Evolutionary conservation across 2,329 filamentous ascomycete species (phyloP).

Genomic region (Xylariaceae sp.): DNA sequence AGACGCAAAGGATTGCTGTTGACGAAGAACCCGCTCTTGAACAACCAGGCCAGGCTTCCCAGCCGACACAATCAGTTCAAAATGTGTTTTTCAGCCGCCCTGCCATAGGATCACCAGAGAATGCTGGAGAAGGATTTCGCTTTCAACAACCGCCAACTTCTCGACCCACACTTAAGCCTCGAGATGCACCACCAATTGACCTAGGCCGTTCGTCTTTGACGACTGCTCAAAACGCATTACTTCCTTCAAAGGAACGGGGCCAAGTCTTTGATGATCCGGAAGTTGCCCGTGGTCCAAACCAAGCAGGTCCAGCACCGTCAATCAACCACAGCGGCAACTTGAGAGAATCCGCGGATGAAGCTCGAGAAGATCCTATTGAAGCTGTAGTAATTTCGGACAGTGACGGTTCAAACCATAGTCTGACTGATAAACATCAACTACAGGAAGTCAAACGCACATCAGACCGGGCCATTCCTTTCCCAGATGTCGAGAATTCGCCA

Average conservation of each 20-base stretch:
- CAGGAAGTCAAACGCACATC: not conserved
- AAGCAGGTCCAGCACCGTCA: not conserved
- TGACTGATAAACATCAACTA: not conserved
- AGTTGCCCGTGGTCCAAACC: not conserved
- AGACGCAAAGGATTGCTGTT: slow-evolving; percentile 3
- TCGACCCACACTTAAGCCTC: slow-evolving; percentile 3
- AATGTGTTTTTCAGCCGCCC: slow-evolving; percentile 22
- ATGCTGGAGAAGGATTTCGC: slow-evolving; percentile 27
- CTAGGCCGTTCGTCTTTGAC: not conserved
- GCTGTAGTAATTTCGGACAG: not conserved
- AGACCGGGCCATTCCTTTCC: slow-evolving; percentile 5
- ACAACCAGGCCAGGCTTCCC: not conserved
- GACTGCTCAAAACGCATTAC: not conserved
- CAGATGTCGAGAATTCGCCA: not conserved
- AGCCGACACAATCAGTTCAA: not conserved
- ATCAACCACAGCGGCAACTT: not conserved
- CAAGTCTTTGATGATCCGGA: not conserved
- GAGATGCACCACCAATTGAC: not conserved
- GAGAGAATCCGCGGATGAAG: not conserved
- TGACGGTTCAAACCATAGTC: not conserved
- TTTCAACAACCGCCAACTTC: slow-evolving; percentile 23
- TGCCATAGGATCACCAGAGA: slow-evolving; percentile 17
- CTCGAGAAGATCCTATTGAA: not conserved
- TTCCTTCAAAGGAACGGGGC: not conserved
- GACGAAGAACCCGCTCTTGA: not conserved